Percentiles rank a stretch among this genome's conserved stretches.
These are phyloP conservation scores for Pseudopediastrum boryanum DNA, from an alignment of 139 green algal genomes.

Conservation along the genomic window DNA sequence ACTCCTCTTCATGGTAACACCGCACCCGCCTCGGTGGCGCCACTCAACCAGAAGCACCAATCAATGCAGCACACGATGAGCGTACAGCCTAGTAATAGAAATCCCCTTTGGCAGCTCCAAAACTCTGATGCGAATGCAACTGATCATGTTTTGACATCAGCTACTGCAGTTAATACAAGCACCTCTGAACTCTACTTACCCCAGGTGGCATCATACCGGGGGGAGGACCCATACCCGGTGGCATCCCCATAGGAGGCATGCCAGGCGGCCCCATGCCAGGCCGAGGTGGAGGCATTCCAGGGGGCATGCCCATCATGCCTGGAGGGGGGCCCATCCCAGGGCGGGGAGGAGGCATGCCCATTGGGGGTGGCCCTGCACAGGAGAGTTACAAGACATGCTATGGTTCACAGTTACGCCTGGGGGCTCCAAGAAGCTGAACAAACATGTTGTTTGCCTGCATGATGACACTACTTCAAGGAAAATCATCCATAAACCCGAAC, in stretches of 20 bases:
- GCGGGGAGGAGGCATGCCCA: slow-evolving; percentile 49
- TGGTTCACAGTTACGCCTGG: neutral
- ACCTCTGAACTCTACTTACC: too few relatives aligned
- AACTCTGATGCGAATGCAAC: too few relatives aligned
- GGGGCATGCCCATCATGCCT: slow-evolving; percentile 33
- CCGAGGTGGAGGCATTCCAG: slow-evolving; percentile 41
- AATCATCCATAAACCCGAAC: too few relatives aligned
- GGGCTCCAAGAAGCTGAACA: neutral
- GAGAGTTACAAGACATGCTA: neutral
- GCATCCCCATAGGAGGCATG: slow-evolving; percentile 58
- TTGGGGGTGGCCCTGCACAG: slow-evolving; percentile 32
- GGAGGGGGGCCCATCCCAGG: too few relatives aligned
- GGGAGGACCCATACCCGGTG: neutral
- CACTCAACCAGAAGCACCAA: too few relatives aligned
- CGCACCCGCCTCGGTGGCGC: too few relatives aligned
- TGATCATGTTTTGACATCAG: too few relatives aligned
- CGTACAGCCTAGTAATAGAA: too few relatives aligned
- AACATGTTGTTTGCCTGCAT: neutral
- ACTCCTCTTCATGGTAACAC: too few relatives aligned
- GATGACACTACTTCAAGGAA: neutral
- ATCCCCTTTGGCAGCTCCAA: too few relatives aligned
- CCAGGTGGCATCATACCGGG: slow-evolving; percentile 11
- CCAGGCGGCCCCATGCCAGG: slow-evolving; percentile 43
- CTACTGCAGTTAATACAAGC: too few relatives aligned
- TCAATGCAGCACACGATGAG: too few relatives aligned